Percentiles rank a stretch among this genome's conserved stretches.
Conservation (phyloP, 441 rosid species). For the Gossypium gossypioides region DNA sequence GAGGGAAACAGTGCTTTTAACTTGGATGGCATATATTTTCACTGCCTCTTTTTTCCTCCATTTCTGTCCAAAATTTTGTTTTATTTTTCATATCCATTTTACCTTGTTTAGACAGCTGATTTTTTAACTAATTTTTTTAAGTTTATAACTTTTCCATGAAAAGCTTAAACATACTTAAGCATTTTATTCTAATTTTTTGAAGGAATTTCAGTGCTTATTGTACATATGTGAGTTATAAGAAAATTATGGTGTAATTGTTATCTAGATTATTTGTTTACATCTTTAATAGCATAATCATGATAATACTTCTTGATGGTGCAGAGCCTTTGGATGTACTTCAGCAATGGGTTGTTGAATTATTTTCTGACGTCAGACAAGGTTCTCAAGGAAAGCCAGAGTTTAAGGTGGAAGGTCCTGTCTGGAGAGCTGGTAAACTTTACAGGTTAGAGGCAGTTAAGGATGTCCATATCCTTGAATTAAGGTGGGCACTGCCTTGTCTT, state of each 20-base stretch:
- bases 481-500: constrained; percentile 89
- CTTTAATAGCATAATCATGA: neutral
- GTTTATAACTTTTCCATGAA: neutral
- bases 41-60: neutral
- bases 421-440: constrained; percentile 71
- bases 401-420: constrained; percentile 56
- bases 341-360: constrained; percentile 77
- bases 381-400: constrained; percentile 50
- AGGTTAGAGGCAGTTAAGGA: constrained; percentile 86
- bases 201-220: neutral
- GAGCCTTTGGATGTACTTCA: constrained; percentile 82
- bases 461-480: constrained; percentile 70
- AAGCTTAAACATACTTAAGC: neutral
- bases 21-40: neutral
- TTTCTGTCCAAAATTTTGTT: neutral
- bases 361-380: constrained; percentile 56
- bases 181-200: neutral
- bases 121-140: neutral
- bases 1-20: neutral
- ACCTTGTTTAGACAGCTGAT: neutral
- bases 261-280: neutral
- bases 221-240: neutral
- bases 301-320: constrained; percentile 29
- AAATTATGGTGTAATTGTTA: neutral
- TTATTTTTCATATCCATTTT: neutral